Percentiles rank a stretch among this genome's conserved stretches.
These are phyloP conservation scores for Aspergillus sp. DNA, from an alignment of 2,329 filamentous ascomycete genomes.

Conservation along the genomic window DNA sequence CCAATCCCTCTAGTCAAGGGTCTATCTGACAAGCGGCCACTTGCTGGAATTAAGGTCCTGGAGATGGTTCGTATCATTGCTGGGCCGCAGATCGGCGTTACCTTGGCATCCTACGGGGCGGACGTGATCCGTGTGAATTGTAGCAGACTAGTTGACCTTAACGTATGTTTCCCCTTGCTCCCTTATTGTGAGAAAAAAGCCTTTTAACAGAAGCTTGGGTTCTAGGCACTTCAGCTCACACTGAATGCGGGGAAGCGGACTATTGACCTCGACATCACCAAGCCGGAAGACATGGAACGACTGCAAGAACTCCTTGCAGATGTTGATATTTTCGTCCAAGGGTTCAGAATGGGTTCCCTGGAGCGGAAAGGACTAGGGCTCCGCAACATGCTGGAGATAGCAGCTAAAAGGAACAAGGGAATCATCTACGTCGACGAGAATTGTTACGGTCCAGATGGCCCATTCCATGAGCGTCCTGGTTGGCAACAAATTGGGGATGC, in stretches of 20 bases:
- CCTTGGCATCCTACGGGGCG: slow-evolving; percentile 49
- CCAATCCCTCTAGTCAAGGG: slow-evolving; percentile 28
- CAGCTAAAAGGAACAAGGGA: slow-evolving; percentile 41
- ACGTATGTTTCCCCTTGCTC: no score
- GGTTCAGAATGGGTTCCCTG: slow-evolving; percentile 51
- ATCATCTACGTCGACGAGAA: slow-evolving; percentile 52
- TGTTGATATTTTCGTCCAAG: slow-evolving; percentile 56
- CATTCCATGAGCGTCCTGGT: slow-evolving; percentile 48
- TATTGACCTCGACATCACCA: slow-evolving; percentile 48
- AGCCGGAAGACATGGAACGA: slow-evolving; percentile 39
- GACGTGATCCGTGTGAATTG: slow-evolving; percentile 52
- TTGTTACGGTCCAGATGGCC: slow-evolving; percentile 52
- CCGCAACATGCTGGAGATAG: slow-evolving; percentile 43
- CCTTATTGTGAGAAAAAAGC: no score
- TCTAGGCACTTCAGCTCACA: slow-evolving; percentile 7
- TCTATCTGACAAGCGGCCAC: slow-evolving; percentile 16
- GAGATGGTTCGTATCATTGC: slow-evolving; percentile 45
- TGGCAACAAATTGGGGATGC: slow-evolving; percentile 55
- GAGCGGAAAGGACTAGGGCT: slow-evolving; percentile 24
- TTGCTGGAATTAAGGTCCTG: slow-evolving; percentile 53
- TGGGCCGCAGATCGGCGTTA: slow-evolving; percentile 45
- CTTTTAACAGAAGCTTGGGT: no score
- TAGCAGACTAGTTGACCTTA: slow-evolving; percentile 40
- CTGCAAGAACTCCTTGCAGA: slow-evolving; percentile 48
- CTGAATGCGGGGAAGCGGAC: slow-evolving; percentile 17